Evolutionary conservation across 768 basidiomycete species (phyloP), one percentile per base, ranked within the genome.

Genomic region (Phylloporus sp.): DNA sequence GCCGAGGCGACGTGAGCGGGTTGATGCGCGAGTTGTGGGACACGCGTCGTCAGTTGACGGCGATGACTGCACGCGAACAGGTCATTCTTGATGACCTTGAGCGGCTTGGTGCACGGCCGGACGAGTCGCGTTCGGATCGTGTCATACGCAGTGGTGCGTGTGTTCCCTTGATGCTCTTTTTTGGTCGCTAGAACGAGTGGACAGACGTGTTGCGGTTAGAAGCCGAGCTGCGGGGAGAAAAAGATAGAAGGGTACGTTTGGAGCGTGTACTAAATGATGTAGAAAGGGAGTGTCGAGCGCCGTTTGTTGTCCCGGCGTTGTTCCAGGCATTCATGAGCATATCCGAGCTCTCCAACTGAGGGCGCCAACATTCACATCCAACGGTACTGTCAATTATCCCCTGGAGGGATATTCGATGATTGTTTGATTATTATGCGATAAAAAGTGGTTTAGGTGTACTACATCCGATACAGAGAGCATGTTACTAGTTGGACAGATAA

Each of bases 251-350:
- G 31, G 29, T 63, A n/a, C 73, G 73, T 50, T 74, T 73, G 4
- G 83, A 84, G 54, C 64, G 59, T 12, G 63, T 67, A 13, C 56
- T 83, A 52, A 59, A 56, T 42, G 81, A 82, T 20, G 68, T 85
- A 15, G 68, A 75, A 53, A 66, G 72, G 40, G 82, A 85, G 60
- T 74, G 75, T 46, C 68, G 63, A 46, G 62, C 70, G 49, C 82
- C 82, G 15, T 85, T 84, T 53, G 68, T 83, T 35, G 80, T 81
- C 6, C 81, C 80, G 16, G 78, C 76, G 11, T 61, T 85, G 56
- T 63, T 82, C 51, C 77, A 79, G 10, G 78, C 80, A 12, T 82
- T 84, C 48, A 50, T 78, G 16, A 64, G 64, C 23, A 70, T 84
- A 43, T 78, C 80, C 18, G 74, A 74, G 49, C 56, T 78, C 53